Base-by-base conservation (phyloP, 129 eudicot species). In the Helichrysum umbraculigerum region DNA sequence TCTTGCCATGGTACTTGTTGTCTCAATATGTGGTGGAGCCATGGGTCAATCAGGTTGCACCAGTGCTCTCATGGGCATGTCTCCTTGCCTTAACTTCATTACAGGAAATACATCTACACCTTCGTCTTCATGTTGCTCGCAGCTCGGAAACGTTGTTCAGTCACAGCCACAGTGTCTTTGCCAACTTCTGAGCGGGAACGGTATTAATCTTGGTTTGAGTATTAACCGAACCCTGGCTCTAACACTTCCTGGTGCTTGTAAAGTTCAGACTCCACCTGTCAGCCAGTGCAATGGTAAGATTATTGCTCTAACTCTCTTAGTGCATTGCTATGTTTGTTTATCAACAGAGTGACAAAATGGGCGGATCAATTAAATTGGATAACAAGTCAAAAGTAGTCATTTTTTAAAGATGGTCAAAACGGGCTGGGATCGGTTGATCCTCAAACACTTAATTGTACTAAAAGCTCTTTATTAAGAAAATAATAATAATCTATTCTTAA, bases 21-120 rank as follows among this genome's bases (percentile, higher is more conserved):
- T 85, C 35, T 79, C 81, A 73, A 66, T 77, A 2, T 81, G 85
- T 70, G 73, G 73, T 28, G 83, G 28, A 25, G 82, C 83, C 68
- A 65, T 30, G 62, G 97, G 88, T 76, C 96, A 90, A 83, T 83
- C 93, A 14, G 83, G 89, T 74, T 93, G 96, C 92, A 85, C 93
- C 8, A 82, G 20, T 37, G 91, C 88, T 21, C 75, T 93, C 5
- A 47, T 90, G 76, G 82, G 87, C 77, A 62, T 93, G 83, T 81
- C 89, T 41, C 72, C 96, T 0, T 93, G 28, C 28, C 28, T 25
- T 1, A 25, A 25, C 28, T 25, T 25, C 28, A 25, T 25, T 25
- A 25, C 28, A 25, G 28, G 28, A 25, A 25, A 25, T 25, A 25
- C 28, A 25, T 25, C 28, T 25, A 25, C 28, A 0, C 28, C 28